Percentiles rank a stretch among this genome's conserved stretches.
These are phyloP conservation scores for Termitomyces sp. DNA, from an alignment of 768 basidiomycete genomes.

Conservation along the genomic window DNA sequence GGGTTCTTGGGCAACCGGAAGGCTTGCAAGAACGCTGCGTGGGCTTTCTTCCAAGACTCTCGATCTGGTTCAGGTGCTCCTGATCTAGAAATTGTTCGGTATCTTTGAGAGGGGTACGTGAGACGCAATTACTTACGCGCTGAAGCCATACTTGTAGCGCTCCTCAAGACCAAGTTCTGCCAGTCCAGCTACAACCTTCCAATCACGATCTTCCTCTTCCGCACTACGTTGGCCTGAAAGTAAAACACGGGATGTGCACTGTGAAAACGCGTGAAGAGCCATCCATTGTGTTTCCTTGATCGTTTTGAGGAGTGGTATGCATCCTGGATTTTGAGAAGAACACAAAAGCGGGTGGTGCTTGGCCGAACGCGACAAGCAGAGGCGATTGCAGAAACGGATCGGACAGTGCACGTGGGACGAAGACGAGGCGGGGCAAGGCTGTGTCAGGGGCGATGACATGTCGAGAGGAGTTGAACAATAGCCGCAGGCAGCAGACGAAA, in stretches of 20 bases:
- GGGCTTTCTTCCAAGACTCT: constrained; percentile 61
- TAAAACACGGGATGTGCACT: constrained; percentile 59
- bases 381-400: constrained; percentile 72
- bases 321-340: constrained; percentile 66
- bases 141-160: constrained; percentile 45
- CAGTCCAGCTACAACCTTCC: constrained; percentile 50
- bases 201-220: constrained; percentile 38
- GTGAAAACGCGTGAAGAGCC: constrained; percentile 67
- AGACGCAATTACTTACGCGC: constrained; percentile 24
- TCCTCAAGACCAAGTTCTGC: constrained; percentile 80
- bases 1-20: constrained; percentile 53
- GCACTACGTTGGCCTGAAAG: constrained; percentile 45
- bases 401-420: constrained; percentile 39
- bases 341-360: constrained; percentile 70
- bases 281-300: constrained; percentile 63
- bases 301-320: constrained; percentile 51
- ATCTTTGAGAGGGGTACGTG: neutral
- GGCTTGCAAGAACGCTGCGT: constrained; percentile 49
- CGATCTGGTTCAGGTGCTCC: constrained; percentile 49
- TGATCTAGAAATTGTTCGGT: constrained; percentile 7
- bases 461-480: constrained; percentile 67
- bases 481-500: constrained; percentile 53
- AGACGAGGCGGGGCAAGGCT: constrained; percentile 46
- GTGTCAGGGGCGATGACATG: constrained; percentile 36
- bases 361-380: constrained; percentile 64